Percentiles rank a stretch among this genome's conserved stretches.
Conservation (phyloP, 208 protist genomes). For the Blechomonas ayalai region DNA sequence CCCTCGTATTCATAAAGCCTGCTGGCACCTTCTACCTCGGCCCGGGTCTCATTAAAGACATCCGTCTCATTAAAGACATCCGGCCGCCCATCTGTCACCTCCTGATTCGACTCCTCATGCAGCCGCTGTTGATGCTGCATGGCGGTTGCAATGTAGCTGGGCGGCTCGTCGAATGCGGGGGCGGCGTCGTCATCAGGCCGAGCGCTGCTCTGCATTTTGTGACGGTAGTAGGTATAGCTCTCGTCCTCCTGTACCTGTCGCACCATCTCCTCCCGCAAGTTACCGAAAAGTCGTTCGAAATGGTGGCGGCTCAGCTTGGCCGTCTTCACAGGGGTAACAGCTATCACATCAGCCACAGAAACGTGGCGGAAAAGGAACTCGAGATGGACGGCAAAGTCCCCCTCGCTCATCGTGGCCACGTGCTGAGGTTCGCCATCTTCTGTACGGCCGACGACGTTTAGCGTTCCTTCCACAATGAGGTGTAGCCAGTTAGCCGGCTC, state of each 20-base stretch:
- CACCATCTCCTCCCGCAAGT: constrained; percentile 20
- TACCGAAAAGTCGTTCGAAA: constrained; percentile 52
- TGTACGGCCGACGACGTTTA: constrained; percentile 33
- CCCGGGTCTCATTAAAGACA: too few relatives aligned
- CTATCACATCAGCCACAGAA: constrained; percentile 49
- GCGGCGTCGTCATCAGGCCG: constrained; percentile 23
- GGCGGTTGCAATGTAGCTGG: constrained; percentile 13
- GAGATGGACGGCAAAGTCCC: constrained; percentile 51
- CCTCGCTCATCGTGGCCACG: constrained; percentile 26
- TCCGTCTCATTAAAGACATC: too few relatives aligned
- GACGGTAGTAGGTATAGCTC: constrained; percentile 39
- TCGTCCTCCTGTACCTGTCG: constrained; percentile 26
- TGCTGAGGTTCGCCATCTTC: constrained; percentile 17
- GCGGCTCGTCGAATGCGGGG: constrained; percentile 34
- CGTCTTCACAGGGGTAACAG: constrained; percentile 35
- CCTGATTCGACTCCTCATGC: too few relatives aligned
- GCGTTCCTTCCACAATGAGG: constrained; percentile 57
- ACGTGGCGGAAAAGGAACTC: constrained; percentile 73
- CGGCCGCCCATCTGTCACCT: too few relatives aligned
- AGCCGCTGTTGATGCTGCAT: constrained; percentile 14
- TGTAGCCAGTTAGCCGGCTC: constrained; percentile 54
- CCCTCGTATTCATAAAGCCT: too few relatives aligned
- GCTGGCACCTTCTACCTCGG: too few relatives aligned
- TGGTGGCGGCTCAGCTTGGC: constrained; percentile 59
- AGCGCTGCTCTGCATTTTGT: constrained; percentile 19